phyloP scores from a whole-genome alignment of 2,329 filamentous ascomycete genomes.

The Fusarium sp. region DNA sequence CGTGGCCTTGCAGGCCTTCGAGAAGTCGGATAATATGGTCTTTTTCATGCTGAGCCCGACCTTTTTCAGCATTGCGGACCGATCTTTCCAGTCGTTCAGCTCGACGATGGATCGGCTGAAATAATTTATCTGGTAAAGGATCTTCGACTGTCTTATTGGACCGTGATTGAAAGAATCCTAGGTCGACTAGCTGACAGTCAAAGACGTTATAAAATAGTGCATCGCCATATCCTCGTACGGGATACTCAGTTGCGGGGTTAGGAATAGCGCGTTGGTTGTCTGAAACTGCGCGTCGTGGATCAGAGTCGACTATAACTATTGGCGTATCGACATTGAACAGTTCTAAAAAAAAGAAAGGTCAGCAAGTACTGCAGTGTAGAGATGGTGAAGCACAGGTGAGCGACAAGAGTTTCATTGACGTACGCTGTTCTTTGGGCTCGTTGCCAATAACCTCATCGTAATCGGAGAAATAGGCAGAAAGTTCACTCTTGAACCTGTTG shows the following conservation, averaged over 20 bases:
- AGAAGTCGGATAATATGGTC: slow-evolving; percentile 74
- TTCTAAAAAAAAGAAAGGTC: slow-evolving; percentile 62
- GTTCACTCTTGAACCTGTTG: slow-evolving; percentile 87
- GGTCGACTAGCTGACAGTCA: slow-evolving; percentile 67
- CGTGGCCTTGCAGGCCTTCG: slow-evolving; percentile 86
- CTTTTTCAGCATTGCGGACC: slow-evolving; percentile 72
- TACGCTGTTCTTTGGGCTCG: slow-evolving; percentile 81
- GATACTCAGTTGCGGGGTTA: slow-evolving; percentile 47
- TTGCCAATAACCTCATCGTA: slow-evolving; percentile 95
- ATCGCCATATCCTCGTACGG: slow-evolving; percentile 66
- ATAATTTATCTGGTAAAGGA: slow-evolving; percentile 66
- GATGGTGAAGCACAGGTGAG: slow-evolving; percentile 1
- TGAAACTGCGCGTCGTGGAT: slow-evolving; percentile 46
- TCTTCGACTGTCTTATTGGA: slow-evolving; percentile 60
- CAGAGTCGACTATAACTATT: slow-evolving; percentile 74
- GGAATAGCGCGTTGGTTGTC: slow-evolving; percentile 46
- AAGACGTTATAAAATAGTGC: slow-evolving; percentile 66
- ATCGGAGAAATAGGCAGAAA: slow-evolving; percentile 90
- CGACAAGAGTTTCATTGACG: slow-evolving; percentile 49
- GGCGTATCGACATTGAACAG: slow-evolving; percentile 77
- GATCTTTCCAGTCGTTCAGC: slow-evolving; percentile 70
- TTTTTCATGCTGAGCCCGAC: slow-evolving; percentile 73
- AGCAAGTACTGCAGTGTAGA: slow-evolving; percentile 11
- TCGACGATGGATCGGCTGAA: slow-evolving; percentile 65
- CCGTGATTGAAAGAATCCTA: slow-evolving; percentile 63